Evolutionary conservation across 2,329 filamentous ascomycete species (phyloP), one percentile per base, ranked within the genome.

Genomic region (Fusarium subtropicale): DNA sequence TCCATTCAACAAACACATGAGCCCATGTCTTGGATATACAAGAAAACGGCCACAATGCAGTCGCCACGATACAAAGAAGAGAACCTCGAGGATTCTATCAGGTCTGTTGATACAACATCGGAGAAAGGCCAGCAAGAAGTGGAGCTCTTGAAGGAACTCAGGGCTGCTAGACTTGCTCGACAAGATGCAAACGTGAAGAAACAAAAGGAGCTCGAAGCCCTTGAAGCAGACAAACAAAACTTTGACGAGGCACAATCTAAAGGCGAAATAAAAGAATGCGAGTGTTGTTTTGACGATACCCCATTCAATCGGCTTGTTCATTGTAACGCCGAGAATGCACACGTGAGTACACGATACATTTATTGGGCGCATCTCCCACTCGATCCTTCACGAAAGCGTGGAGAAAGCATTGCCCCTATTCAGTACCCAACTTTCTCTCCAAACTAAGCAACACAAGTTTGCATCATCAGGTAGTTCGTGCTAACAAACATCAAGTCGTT

Each of bases 201-300:
- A 15, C 28, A 31, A n/a, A 46, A 20, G 44, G n/a, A 46, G 15
- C 28, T 33, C n/a, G 28, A 46, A 11, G 28, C 28, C 28, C 7
- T 31, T 5, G 44, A 31, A n/a, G 28, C 10, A 20, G 75, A 87
- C 62, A 69, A 78, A 30, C 69, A 71, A 2, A 86, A 87, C 53
- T 66, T 82, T 15, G 69, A 72, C 11, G 62, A 64, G n/a, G 84
- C 86, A 24, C 79, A 79, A 61, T 79, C 73, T 2, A 78, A 81
- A 7, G 87, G 89, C 1, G 83, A 86, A 20, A 81, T 90, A 41
- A 78, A 83, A 13, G 92, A 95, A 70, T 97, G 91, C 71, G 85
- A 84, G 44, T 93, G 92, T 74, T 97, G 93, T 78, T 96, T 87
- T 73, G 82, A 83, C 9, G 89, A 93, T 6, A 83, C 84, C 51